Base-by-base conservation (phyloP, 2,329 filamentous ascomycete species). In the Gremmenia infestans region DNA sequence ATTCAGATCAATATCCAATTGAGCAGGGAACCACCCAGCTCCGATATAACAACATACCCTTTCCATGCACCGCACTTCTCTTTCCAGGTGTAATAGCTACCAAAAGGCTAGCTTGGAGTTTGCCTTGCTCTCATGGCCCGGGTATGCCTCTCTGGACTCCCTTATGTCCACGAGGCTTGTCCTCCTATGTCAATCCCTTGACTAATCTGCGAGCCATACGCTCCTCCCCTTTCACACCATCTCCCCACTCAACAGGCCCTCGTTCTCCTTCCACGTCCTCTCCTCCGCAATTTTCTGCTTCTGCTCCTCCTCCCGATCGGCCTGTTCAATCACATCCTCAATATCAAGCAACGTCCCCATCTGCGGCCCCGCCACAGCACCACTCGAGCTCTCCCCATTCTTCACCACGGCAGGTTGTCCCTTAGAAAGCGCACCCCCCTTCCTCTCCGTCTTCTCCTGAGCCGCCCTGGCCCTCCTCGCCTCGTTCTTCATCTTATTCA, bases 271-370 rank as follows among this genome's bases (percentile, higher is more conserved):
- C 55, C 55, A 57, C 28, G 46, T 57, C 48, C 49, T 54, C 46
- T 57, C 55, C 23, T 37, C 36, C 12, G 22, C 35, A 19, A 40
- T 43, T 22, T 52, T 54, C 42, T 49, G 39, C 43, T 43, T 54
- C 32, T 57, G 37, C 48, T 57, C 51, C 48, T 57, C 55, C 15
- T 39, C 23, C 3, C 19, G 25, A 35, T 57, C 55, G 9, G 36
- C 48, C 23, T 51, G 25, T 25, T 57, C 48, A 48, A 57, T 57
- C 12, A 57, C 52, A 25, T 46, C 51, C 17, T 57, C 55, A 39
- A 57, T 57, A 50, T 57, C 55, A 51, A 57, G 40, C 51, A 57
- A 40, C 32, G 49, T 57, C n/a, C 55, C 55, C 45, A 37, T 57
- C 35, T 47, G 28, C 28, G 28, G 14, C 22, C 53, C 53, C 32